phyloP scores from a whole-genome alignment of 305 asterid genomes.

The Coffea humblotiana region DNA sequence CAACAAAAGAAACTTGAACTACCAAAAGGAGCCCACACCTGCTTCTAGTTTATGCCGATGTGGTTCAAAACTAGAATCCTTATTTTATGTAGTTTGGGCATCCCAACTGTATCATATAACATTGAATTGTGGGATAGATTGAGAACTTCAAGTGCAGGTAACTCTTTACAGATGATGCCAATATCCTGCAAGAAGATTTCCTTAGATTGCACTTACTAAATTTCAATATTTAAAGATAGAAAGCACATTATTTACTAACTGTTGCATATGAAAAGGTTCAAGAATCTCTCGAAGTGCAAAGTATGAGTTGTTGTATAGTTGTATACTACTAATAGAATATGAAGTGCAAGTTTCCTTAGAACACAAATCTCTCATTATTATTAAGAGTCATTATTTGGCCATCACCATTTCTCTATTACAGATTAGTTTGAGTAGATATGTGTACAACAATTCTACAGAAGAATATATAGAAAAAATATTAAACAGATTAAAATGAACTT shows the following conservation, averaged over 20 bases:
- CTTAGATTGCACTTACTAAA: constrained; percentile 12
- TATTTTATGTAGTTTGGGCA: constrained; percentile 59
- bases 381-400: not conserved
- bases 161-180: constrained; percentile 60
- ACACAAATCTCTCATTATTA: not conserved
- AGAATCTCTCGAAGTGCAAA: not conserved
- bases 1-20: not conserved
- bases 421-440: not conserved
- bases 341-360: not conserved
- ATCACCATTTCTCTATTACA: not conserved
- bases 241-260: not conserved
- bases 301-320: not conserved
- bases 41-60: constrained; percentile 74
- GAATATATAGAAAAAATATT: not conserved
- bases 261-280: not conserved
- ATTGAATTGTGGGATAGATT: constrained; percentile 68
- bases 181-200: constrained; percentile 56
- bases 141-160: constrained; percentile 69
- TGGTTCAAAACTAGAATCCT: constrained; percentile 76
- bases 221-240: not conserved
- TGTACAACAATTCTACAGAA: not conserved
- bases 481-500: not conserved
- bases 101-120: constrained; percentile 48
- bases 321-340: not conserved
- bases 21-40: constrained; percentile 42